Base-by-base conservation (phyloP, 768 basidiomycete species). In the Tricholoma flavovirens region DNA sequence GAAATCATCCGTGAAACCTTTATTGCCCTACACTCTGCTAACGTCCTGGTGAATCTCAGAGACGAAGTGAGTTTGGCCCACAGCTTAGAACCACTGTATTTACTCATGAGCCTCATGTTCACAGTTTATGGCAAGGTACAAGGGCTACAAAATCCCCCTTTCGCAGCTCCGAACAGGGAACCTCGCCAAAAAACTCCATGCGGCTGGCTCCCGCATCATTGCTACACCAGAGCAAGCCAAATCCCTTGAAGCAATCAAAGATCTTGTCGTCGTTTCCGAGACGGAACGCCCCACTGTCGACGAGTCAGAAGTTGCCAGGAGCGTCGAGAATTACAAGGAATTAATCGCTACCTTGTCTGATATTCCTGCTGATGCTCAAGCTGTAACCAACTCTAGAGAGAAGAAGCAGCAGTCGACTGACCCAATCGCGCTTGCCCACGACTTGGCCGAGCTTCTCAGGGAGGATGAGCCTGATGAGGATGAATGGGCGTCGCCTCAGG, bases 1-100 rank as follows among this genome's bases (percentile, higher is more conserved):
- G 77, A 76, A 48, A 78, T 90, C 62, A 96, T 98, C 64, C 88
- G 96, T 26, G 89, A 95, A 43, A 93, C 91, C 0, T 99, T 99
- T 70, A 89, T 98, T 56, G 84, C 88, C 0, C 78, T 98, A 14
- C 96, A 99, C 70, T 88, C 88, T 15, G 88, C 90, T 7, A 87
- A 95, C 67, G 83, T 98, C 7, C 80, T 98, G 5, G 72, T 72
- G 19, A 83, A 81, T 62, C 81, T 98, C 0, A 74, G 83, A 6
- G 69, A 75, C 2, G 95, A 98, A 83, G 90, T 90, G 59, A 52
- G 82, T 71, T 45, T 15, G 21, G 48, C 33, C 33, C 12, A 15
- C 14, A 6, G 35, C 5, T 19, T 21, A 26, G 24, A 26, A 56
- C 14, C 5, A 45, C 29, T 17, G 30, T 24, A 32, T 24, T 33